A percentile compares a stretch with the other conserved stretches of the same genome.
Conservation (phyloP, 2,329 filamentous ascomycete genomes). For the Stagonosporopsis tanaceti region DNA sequence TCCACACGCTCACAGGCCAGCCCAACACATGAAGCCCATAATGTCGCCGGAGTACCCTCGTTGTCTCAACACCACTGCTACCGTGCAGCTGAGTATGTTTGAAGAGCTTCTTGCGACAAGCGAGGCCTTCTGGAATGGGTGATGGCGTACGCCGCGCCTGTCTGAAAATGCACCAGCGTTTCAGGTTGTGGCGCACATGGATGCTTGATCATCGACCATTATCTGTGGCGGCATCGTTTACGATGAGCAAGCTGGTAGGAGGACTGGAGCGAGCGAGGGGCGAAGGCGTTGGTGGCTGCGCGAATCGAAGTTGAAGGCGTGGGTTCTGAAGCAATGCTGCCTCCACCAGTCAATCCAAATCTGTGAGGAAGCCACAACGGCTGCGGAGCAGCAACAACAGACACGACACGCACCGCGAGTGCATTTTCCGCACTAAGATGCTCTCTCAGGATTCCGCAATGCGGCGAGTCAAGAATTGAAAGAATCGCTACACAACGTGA, state of each 20-base stretch:
- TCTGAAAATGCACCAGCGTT: conserved; percentile 21
- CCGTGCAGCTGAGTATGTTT: conserved; percentile 12
- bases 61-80: conserved; percentile 13
- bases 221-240: background rate
- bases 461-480: conserved; percentile 6
- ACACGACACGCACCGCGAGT: conserved; percentile 8
- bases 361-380: background rate
- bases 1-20: background rate
- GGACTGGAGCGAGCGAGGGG: background rate
- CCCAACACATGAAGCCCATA: conserved; percentile 13
- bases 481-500: conserved; percentile 15
- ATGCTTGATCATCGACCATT: conserved; percentile 4
- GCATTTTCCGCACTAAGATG: background rate
- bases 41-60: conserved; percentile 13
- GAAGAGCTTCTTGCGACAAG: conserved; percentile 8
- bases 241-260: background rate
- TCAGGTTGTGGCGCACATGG: conserved; percentile 11
- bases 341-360: too few relatives aligned
- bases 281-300: background rate
- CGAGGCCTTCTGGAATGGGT: conserved; percentile 17
- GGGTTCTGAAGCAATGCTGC: too few relatives aligned
- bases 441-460: background rate
- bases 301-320: background rate
- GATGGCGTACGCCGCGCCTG: conserved; percentile 6
- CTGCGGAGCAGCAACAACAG: conserved; percentile 6